A percentile compares a stretch with the other conserved stretches of the same genome.
These are phyloP conservation scores for Acorus gramineus DNA, from an alignment of 106 monocot species.

Conservation along the genomic window DNA sequence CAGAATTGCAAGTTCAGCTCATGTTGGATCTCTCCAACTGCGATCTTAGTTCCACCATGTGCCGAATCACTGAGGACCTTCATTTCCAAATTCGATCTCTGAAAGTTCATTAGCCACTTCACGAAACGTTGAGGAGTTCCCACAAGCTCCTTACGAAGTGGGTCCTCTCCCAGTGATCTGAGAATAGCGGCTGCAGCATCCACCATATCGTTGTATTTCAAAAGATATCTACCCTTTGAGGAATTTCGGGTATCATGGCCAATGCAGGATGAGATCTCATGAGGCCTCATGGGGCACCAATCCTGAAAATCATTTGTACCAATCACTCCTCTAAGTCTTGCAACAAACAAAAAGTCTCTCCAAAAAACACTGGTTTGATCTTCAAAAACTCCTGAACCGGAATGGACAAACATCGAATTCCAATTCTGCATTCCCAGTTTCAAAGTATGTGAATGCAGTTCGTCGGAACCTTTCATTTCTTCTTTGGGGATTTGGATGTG, in stretches of 20 bases:
- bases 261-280: slow-evolving; percentile 21
- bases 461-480: slow-evolving; percentile 7
- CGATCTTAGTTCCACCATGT: slow-evolving; percentile 4
- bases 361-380: slow-evolving; percentile 29
- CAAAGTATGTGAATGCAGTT: slow-evolving; percentile 8
- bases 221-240: slow-evolving; percentile 16
- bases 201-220: slow-evolving; percentile 40
- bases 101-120: slow-evolving; percentile 86
- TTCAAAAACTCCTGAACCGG: slow-evolving; percentile 61
- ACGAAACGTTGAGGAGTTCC: slow-evolving; percentile 79
- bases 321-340: slow-evolving; percentile 44
- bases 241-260: slow-evolving; percentile 14
- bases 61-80: slow-evolving; percentile 26
- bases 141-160: slow-evolving; percentile 59
- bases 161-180: slow-evolving; percentile 64
- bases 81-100: slow-evolving; percentile 35
- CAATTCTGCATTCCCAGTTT: slow-evolving; percentile 40
- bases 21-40: slow-evolving; percentile 14
- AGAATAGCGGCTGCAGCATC: slow-evolving; percentile 51
- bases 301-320: slow-evolving; percentile 2
- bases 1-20: slow-evolving; percentile 77
- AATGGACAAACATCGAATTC: slow-evolving; percentile 25
- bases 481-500: slow-evolving; percentile 64
- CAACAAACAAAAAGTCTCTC: slow-evolving; percentile 50
- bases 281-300: slow-evolving; percentile 68